Evolutionary conservation across 331 rosid genomes (phyloP), one percentile per base, ranked within the genome.

Genomic region (Acacia concinna): DNA sequence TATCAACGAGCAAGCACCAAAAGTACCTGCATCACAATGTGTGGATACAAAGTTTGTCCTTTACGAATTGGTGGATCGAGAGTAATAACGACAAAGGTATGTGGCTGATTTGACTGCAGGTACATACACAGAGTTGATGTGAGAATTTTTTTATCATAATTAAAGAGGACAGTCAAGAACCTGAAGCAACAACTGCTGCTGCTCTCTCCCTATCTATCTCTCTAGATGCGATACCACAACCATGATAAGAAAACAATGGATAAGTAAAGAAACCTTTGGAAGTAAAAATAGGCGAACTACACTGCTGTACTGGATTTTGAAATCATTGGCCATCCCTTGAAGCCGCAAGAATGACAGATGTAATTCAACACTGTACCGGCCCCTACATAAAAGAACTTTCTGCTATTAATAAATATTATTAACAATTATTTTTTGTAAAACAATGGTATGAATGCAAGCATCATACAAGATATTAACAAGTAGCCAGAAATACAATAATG

Each of bases 41-140:
- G 99, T 7, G 98, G 99, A 77, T 96, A 96, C 86, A 93, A 85
- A 75, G 99, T 96, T 84, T 96, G 98, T 51, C 98, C 99, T 81
- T 96, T 96, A 75, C 99, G 99, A 81, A 96, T 96, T 35, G 99
- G 99, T 4, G 99, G 99, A 72, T 96, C 98, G 78, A 96, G 98
- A 85, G 93, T 90, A 82, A 96, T 89, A 74, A 96, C 78, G 31
- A 96, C 99, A 13, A 93, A 93, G 49, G 97, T 93, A 82, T 91
- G 97, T 32, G 99, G 99, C 88, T 93, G 99, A 88, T 95, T 93
- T 76, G 97, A 96, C 99, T 96, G 86, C 89, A 70, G 21, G 81
- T 67, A 88, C 59, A 89, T 63, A 62, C 67, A 62, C 67, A 34
- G 81, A 74, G 51, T 51, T 40, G 38, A 69, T 54, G 71, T 6